phyloP scores from a whole-genome alignment of 495 filamentous ascomycete species.

The Hapsidospora chrysogenum region DNA sequence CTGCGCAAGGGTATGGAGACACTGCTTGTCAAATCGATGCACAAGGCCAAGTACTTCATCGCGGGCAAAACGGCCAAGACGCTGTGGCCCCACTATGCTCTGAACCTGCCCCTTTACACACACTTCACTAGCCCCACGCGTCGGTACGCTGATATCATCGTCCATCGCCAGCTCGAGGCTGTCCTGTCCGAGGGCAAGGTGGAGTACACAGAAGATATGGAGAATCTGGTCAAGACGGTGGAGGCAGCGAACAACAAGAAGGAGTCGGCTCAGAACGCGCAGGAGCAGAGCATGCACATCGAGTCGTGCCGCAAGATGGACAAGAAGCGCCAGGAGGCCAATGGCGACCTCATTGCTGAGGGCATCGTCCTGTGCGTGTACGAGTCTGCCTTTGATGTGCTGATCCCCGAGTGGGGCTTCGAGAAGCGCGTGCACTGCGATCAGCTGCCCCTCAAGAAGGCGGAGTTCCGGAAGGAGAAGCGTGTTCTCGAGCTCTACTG shows the following conservation, averaged over 20 bases:
- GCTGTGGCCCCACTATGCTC: conserved; percentile 68
- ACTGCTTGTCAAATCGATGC: conserved; percentile 81
- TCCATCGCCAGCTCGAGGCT: conserved; percentile 87
- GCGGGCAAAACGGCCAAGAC: conserved; percentile 55
- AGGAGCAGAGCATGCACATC: conserved; percentile 97
- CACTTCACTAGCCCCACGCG: conserved; percentile 94
- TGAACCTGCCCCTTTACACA: conserved; percentile 88
- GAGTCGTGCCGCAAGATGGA: conserved; percentile 93
- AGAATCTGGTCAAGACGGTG: conserved; percentile 77
- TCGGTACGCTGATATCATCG: conserved; percentile 86
- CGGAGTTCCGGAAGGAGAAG: conserved; percentile 90
- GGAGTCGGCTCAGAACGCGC: conserved; percentile 90
- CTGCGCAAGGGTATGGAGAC: conserved; percentile 97
- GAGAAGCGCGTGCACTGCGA: conserved; percentile 99
- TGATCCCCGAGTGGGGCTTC: conserved; percentile 96
- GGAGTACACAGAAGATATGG: conserved; percentile 80
- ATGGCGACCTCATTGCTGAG: conserved; percentile 88
- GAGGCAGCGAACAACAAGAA: conserved; percentile 98
- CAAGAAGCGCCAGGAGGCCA: conserved; percentile 63
- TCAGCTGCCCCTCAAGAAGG: conserved; percentile 94
- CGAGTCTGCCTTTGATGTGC: conserved; percentile 94
- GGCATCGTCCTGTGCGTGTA: conserved; percentile 96
- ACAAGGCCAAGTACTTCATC: conserved; percentile 87
- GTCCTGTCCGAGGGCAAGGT: conserved; percentile 66
- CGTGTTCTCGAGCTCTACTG: conserved; percentile 91